Percentiles rank a stretch among this genome's conserved stretches.
phyloP scores from a whole-genome alignment of 2,329 filamentous ascomycete species.

The Pestalotiopsis sp. region DNA sequence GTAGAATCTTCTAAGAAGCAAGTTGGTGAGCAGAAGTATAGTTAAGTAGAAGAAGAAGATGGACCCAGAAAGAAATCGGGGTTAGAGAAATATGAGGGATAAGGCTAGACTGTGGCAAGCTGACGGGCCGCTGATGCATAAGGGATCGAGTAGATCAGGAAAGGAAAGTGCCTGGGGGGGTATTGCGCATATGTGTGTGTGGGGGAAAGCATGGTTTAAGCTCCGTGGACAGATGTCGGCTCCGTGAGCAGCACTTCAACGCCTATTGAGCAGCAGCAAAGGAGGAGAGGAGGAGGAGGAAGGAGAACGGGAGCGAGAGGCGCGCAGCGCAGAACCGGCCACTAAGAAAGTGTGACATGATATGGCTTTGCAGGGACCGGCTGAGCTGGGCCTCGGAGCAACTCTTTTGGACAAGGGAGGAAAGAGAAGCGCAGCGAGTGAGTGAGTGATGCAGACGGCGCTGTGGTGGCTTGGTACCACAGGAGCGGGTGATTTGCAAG shows the following conservation, averaged over 20 bases:
- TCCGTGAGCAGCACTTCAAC: background rate
- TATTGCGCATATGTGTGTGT: constrained; percentile 34
- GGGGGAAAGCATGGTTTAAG: constrained; percentile 35
- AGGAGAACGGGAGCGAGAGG: constrained; percentile 11
- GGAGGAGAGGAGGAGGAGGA: constrained; percentile 30
- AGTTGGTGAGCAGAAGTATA: constrained; percentile 25
- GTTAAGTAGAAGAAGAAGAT: constrained; percentile 25
- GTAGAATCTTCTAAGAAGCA: constrained; percentile 42
- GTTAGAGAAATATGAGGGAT: constrained; percentile 19
- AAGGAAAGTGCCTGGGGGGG: constrained; percentile 46
- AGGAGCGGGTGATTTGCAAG: constrained; percentile 32
- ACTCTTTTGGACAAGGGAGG: constrained; percentile 29
- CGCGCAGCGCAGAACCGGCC: background rate
- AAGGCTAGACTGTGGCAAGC: constrained; percentile 23
- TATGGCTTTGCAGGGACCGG: constrained; percentile 6
- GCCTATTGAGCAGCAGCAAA: constrained; percentile 14
- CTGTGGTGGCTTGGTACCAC: constrained; percentile 31
- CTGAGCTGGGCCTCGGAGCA: constrained; percentile 13
- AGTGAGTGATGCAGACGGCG: constrained; percentile 19
- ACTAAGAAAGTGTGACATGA: constrained; percentile 18
- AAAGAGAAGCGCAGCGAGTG: constrained; percentile 27
- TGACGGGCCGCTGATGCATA: constrained; percentile 35
- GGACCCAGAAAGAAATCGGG: constrained; percentile 20
- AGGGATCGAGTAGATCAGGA: constrained; percentile 46
- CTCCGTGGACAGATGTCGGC: constrained; percentile 18